A percentile compares a stretch with the other conserved stretches of the same genome.
phyloP scores from a whole-genome alignment of 768 basidiomycete species.

The Leccinum disarticulatum region DNA sequence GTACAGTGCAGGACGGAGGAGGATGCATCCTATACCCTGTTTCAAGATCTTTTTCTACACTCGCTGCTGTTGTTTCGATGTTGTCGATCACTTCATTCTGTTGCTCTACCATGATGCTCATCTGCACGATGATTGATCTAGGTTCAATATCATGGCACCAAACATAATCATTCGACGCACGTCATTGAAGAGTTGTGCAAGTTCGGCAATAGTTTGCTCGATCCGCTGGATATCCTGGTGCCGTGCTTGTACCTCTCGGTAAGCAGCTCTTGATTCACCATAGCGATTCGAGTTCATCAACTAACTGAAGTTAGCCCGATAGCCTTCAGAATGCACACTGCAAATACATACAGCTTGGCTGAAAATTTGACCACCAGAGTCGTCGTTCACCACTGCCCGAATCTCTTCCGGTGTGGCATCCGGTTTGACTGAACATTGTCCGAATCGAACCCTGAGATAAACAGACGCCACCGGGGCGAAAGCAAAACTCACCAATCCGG shows the following conservation, averaged over 20 bases:
- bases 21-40: conserved; percentile 56
- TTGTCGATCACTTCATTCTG: conserved; percentile 86
- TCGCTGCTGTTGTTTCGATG: conserved; percentile 75
- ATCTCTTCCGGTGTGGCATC: conserved; percentile 91
- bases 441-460: conserved; percentile 2
- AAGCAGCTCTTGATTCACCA: conserved; percentile 85
- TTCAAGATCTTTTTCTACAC: conserved; percentile 82
- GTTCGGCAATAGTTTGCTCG: conserved; percentile 87
- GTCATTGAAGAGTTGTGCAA: conserved; percentile 95
- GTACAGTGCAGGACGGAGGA: not conserved
- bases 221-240: conserved; percentile 96
- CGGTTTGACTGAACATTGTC: conserved; percentile 67
- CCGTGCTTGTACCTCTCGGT: conserved; percentile 95
- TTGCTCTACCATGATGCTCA: conserved; percentile 93
- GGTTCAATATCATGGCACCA: conserved; percentile 3
- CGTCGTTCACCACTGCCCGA: conserved; percentile 81
- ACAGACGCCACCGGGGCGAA: not conserved
- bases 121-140: conserved; percentile 43
- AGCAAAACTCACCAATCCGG: conserved; percentile 63
- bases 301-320: conserved; percentile 38
- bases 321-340: not conserved
- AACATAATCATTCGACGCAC: conserved; percentile 41
- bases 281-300: conserved; percentile 89
- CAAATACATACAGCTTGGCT: conserved; percentile 66
- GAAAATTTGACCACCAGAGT: conserved; percentile 83